Evolutionary conservation across 179 eudicot species (phyloP), one percentile per base, ranked within the genome.

Genomic region (Spergularia azorica): DNA sequence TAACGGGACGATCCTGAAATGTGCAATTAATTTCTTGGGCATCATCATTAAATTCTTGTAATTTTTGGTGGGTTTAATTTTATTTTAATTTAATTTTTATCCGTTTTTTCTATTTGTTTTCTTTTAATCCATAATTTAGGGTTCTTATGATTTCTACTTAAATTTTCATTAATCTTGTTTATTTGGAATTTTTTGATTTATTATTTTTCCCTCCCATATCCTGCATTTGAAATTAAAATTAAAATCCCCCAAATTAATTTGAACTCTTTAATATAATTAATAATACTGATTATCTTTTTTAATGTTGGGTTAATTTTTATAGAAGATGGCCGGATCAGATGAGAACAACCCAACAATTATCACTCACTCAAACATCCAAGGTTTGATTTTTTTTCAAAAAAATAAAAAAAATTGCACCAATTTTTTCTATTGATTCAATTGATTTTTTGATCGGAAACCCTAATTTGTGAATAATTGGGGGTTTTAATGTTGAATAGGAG

Each of bases 261-360:
- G 32, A 26, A 26, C 32, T 26, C 32, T 26, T 26, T 26, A 26
- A 26, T 26, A n/a, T n/a, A 26, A 26, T 26, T 26, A 26, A 26
- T 26, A 26, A 26, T 26, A 26, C 32, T 26, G 32, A 26, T 26
- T 26, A 26, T 26, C 32, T 26, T 26, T 26, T 4, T 50, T 18
- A 52, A 21, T 13, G 67, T 43, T 13, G 65, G 17, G 9, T 65
- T 21, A 69, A 43, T 18, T 16, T 3, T 6, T 41, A 39, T 20
- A 70, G n/a, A 57, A 63, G 63, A 84, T 84, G 87, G 87, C 74
- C 50, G 82, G 77, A 76, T 81, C 76, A 58, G 74, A 84, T 64
- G 84, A 84, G 84, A 84, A 84, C 79, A 78, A 84, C 63, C 84
- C 83, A 3, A 73, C 67, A 36, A 58, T 84, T 72, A 72, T 75